Percentiles rank a stretch among this genome's conserved stretches.
Evolutionary conservation across 169 alveolate species (phyloP).

Genomic region (Theileria parva): DNA sequence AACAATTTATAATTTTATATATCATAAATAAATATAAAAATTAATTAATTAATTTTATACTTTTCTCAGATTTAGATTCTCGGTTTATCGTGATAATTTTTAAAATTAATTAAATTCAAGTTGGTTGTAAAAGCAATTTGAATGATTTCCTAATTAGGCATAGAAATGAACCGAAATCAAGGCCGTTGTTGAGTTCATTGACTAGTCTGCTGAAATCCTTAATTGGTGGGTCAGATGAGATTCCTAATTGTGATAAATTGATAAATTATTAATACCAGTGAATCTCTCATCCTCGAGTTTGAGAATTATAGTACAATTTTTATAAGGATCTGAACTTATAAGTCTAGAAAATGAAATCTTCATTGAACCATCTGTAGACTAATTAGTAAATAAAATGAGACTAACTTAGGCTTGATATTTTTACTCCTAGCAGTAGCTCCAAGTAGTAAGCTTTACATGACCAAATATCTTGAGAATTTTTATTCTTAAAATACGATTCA

Average conservation of each 20-base stretch:
- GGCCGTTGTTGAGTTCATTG: constrained; percentile 33
- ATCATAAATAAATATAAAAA: no score
- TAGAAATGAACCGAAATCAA: constrained; percentile 42
- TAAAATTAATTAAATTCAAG: not conserved
- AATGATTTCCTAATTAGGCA: constrained; percentile 33
- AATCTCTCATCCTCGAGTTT: constrained; percentile 17
- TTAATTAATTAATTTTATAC: not conserved
- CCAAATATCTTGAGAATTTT: not conserved
- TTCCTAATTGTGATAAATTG: constrained; percentile 7
- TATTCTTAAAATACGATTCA: not conserved
- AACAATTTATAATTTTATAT: not conserved
- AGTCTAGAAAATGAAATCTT: constrained; percentile 25
- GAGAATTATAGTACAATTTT: not conserved
- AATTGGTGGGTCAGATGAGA: constrained; percentile 35
- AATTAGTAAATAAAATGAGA: not conserved
- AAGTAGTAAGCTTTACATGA: not conserved
- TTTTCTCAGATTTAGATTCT: not conserved
- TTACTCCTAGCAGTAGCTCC: constrained; percentile 4
- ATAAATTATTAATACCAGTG: not conserved
- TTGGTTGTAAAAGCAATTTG: not conserved
- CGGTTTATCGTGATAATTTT: not conserved
- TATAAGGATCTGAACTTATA: constrained; percentile 6
- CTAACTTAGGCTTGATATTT: constrained; percentile 6
- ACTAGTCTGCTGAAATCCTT: constrained; percentile 14
- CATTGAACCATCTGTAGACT: constrained; percentile 25